Percentiles rank a stretch among this genome's conserved stretches.
Evolutionary conservation across 352 stramenopile genomes (phyloP).

Genomic region (Nothophytophthora sp.): DNA sequence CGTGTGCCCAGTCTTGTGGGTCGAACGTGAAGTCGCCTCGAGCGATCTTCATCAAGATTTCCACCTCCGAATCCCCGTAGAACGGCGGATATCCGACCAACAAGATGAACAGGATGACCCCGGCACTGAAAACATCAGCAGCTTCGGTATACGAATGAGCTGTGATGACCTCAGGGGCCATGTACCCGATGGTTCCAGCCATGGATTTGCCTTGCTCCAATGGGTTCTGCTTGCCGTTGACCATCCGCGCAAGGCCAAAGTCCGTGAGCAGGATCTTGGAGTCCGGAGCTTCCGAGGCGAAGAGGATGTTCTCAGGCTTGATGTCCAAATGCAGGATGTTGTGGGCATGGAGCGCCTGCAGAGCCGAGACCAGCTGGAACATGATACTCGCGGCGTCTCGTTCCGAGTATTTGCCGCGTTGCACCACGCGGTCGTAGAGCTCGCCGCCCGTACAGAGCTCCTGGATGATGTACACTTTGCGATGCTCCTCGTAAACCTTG

Average conservation of each 20-base stretch:
- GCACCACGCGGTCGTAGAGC: conserved; percentile 75
- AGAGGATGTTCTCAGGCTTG: conserved; percentile 84
- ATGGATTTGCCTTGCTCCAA: conserved; percentile 64
- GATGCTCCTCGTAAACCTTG: conserved; percentile 83
- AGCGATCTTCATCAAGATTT: conserved; percentile 80
- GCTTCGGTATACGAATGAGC: conserved; percentile 64
- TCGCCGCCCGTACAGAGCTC: conserved; percentile 76
- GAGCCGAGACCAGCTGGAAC: conserved; percentile 59
- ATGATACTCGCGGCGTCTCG: conserved; percentile 65
- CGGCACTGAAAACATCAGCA: conserved; percentile 77
- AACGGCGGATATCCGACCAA: conserved; percentile 81
- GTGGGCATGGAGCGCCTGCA: conserved; percentile 67
- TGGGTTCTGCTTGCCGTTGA: conserved; percentile 70
- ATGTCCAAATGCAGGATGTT: conserved; percentile 84
- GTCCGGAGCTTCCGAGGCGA: conserved; percentile 42
- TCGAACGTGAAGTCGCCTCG: conserved; percentile 76
- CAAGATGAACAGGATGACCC: conserved; percentile 83
- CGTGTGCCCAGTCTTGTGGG: conserved; percentile 52
- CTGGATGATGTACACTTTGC: conserved; percentile 81
- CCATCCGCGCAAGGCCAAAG: conserved; percentile 76
- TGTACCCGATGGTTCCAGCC: conserved; percentile 79
- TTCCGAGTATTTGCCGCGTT: conserved; percentile 68
- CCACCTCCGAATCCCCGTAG: conserved; percentile 68
- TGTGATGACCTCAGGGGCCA: conserved; percentile 75
- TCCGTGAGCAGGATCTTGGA: conserved; percentile 78